These are phyloP conservation scores for Melanomma pulvis-pyrius DNA, from an alignment of 495 filamentous ascomycete genomes.

Conservation along the genomic window DNA sequence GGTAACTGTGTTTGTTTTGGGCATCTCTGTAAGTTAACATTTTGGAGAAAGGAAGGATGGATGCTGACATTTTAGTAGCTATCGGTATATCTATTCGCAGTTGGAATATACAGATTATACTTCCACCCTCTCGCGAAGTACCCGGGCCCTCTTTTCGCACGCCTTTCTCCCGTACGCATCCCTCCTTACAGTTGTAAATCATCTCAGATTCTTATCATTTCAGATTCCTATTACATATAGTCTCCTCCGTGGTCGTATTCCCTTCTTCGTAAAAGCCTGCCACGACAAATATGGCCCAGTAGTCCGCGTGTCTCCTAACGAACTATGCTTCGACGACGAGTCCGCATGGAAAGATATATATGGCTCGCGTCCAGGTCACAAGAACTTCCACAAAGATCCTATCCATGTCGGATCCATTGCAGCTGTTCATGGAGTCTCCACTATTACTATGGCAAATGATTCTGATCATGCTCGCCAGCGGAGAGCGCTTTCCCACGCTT, in stretches of 20 bases:
- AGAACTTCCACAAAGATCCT: constrained; percentile 20
- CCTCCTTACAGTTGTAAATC: too few species aligned
- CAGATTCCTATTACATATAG: constrained; percentile 29
- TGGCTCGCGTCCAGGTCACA: constrained; percentile 21
- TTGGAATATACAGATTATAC: constrained; percentile 24
- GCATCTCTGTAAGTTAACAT: background rate
- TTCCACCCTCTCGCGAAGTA: constrained; percentile 34
- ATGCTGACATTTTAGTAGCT: background rate
- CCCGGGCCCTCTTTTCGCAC: constrained; percentile 23
- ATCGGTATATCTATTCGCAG: constrained; percentile 4
- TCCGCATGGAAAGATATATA: constrained; percentile 36
- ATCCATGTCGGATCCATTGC: constrained; percentile 23
- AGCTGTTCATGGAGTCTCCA: constrained; percentile 16
- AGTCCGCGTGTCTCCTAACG: constrained; percentile 28
- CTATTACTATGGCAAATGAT: constrained; percentile 18
- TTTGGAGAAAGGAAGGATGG: background rate
- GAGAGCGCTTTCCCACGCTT: constrained; percentile 21
- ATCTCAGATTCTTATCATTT: background rate
- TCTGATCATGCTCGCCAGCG: constrained; percentile 19
- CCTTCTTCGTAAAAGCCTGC: constrained; percentile 24
- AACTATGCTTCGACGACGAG: constrained; percentile 26
- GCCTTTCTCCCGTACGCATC: constrained; percentile 6
- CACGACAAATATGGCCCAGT: constrained; percentile 34
- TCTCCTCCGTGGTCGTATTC: constrained; percentile 20
- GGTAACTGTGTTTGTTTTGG: background rate